Evolutionary conservation across 768 basidiomycete species (phyloP).

Genomic region (Boletus tylopilopsis): DNA sequence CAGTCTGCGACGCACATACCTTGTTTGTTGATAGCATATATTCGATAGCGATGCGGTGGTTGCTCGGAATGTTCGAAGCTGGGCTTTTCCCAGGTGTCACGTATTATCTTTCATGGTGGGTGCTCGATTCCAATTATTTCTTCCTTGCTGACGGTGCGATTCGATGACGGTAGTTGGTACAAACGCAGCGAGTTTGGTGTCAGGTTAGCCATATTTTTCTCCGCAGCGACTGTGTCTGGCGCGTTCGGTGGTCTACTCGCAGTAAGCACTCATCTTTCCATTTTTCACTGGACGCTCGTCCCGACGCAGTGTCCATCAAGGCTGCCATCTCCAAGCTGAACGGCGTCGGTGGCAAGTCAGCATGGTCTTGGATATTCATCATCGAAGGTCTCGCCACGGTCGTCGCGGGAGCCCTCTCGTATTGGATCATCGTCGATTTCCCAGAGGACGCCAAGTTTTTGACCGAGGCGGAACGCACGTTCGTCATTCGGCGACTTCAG

Average conservation of each 20-base stretch:
- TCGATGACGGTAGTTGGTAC: constrained; percentile 45
- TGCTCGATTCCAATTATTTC: not conserved
- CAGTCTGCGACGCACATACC: not conserved
- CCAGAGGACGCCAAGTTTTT: constrained; percentile 79
- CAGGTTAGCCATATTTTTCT: constrained; percentile 65
- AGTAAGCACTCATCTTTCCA: constrained; percentile 30
- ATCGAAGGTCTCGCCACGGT: constrained; percentile 67
- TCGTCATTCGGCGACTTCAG: constrained; percentile 64
- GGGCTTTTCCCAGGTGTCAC: constrained; percentile 45
- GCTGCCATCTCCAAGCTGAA: constrained; percentile 69
- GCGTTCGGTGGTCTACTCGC: constrained; percentile 77
- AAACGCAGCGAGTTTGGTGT: constrained; percentile 72
- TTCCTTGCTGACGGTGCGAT: constrained; percentile 36
- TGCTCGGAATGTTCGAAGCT: constrained; percentile 70
- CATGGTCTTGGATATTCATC: constrained; percentile 74
- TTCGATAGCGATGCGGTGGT: constrained; percentile 58
- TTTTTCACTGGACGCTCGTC: not conserved
- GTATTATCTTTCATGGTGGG: constrained; percentile 71
- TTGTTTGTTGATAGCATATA: not conserved
- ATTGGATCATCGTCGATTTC: constrained; percentile 80
- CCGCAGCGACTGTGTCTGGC: constrained; percentile 77
- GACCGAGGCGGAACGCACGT: constrained; percentile 62
- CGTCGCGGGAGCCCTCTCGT: constrained; percentile 60
- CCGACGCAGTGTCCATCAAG: constrained; percentile 14
- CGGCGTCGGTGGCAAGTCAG: constrained; percentile 64